Evolutionary conservation across 1,284 basidiomycete species (phyloP).

Genomic region (Moniliophthora roreri): DNA sequence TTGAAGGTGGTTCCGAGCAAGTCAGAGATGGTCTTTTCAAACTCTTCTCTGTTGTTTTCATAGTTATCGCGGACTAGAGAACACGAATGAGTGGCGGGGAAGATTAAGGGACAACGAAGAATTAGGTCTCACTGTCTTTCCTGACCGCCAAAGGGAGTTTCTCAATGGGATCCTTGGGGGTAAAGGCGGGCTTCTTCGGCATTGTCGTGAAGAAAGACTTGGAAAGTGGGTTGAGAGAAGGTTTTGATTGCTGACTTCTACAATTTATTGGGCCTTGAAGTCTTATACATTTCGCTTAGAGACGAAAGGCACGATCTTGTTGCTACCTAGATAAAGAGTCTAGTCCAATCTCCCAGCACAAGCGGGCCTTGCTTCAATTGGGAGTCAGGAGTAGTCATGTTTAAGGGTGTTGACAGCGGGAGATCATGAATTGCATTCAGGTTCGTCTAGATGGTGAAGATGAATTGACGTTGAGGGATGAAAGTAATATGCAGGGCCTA

Average conservation of each 20-base stretch:
- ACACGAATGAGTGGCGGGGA: not conserved
- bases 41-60: conserved; percentile 14
- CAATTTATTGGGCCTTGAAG: not conserved
- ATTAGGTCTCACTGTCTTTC: conserved; percentile 19
- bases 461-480: not conserved
- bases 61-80: conserved; percentile 16
- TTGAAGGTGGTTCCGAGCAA: conserved; percentile 11
- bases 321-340: too few relatives aligned
- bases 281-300: too few relatives aligned
- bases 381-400: too few relatives aligned
- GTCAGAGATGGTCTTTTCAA: conserved; percentile 11
- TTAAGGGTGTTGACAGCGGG: too few relatives aligned
- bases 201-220: conserved; percentile 8
- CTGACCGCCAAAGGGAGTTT: conserved; percentile 21
- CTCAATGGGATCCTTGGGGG: conserved; percentile 19
- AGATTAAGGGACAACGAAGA: not conserved
- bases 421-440: not conserved
- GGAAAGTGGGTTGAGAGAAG: not conserved
- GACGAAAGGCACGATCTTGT: too few relatives aligned
- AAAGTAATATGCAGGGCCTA: too few relatives aligned
- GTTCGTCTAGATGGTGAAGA: not conserved
- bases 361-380: too few relatives aligned
- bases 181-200: conserved; percentile 15
- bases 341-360: too few relatives aligned
- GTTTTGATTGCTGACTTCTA: not conserved